Evolutionary conservation across 1,139 yeast species (phyloP), one percentile per base, ranked within the genome.

Genomic region (Pneumocystis carinii): DNA sequence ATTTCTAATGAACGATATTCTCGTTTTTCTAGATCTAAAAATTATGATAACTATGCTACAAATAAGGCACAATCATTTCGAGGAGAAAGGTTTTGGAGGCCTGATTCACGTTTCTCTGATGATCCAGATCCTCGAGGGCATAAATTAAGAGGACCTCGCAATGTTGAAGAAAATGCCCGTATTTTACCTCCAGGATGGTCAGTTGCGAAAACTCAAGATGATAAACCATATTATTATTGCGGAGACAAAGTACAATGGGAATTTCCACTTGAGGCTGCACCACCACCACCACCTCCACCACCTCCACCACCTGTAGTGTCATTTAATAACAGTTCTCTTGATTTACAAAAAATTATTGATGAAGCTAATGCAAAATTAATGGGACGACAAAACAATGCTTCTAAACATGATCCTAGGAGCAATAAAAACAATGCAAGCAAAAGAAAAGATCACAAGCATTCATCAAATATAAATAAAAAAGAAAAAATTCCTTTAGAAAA

Each of bases 161-260:
- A 7, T 24, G 15, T 36, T 14, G 63, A 19, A 17, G 63, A 32
- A 32, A 61, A 53, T 19, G 14, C 39, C n/a, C 38, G 38, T 19
- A 14, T 19, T 37, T 66, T 75, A 35, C 79, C 79, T 1, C 62
- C 66, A 3, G 77, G 76, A n/a, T 77, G 80, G 80, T 70, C 70
- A 14, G 67, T 71, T 1, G 72, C 75, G 0, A 66, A 66, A n/a
- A 70, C 72, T 3, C 68, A 70, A 0, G 68, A 68, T 10, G 77
- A 78, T 15, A 64, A 67, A 42, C 64, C 71, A 4, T 86, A 85
- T 71, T 86, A 81, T 71, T 85, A 76, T 73, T 81, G 85, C 70
- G 73, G 80, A 58, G 76, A 77, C 59, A 68, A 75, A 19, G 79
- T 84, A 0, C 79, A 79, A 62, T 86, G 92, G 90, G 84, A 81